Evolutionary conservation across 352 stramenopile species (phyloP).

Genomic region (Globisporangium mamillatum): DNA sequence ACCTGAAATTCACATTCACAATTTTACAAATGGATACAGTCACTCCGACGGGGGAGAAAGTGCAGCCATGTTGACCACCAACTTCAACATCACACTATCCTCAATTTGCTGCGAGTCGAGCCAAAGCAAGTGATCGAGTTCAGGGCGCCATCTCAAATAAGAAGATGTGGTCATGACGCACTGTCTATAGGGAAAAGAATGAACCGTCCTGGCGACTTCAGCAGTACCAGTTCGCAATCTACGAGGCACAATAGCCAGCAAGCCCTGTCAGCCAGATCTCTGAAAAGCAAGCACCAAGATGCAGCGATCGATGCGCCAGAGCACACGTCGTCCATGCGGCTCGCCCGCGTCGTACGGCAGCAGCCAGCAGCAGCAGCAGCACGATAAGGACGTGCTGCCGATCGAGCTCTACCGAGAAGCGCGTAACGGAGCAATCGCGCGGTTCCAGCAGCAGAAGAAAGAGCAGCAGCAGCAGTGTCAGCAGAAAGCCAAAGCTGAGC

Average conservation of each 20-base stretch:
- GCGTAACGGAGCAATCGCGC: conserved; percentile 7
- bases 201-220: not conserved
- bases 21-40: conserved; percentile 10
- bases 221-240: not conserved
- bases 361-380: not conserved
- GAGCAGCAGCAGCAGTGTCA: not conserved
- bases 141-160: not conserved
- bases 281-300: not conserved
- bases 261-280: not conserved
- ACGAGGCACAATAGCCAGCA: not conserved
- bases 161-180: not conserved
- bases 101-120: too few relatives aligned
- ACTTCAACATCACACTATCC: not conserved
- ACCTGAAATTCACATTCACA: not conserved
- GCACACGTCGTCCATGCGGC: not conserved
- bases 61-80: conserved; percentile 2
- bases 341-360: not conserved
- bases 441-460: conserved; percentile 1
- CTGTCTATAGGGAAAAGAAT: not conserved
- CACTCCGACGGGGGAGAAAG: conserved; percentile 9
- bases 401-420: conserved; percentile 12
- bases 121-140: not conserved
- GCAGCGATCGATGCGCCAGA: conserved; percentile 2
- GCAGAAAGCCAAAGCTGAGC: not conserved
- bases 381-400: not conserved